Percentiles rank a stretch among this genome's conserved stretches.
Evolutionary conservation across 768 basidiomycete species (phyloP).

Genomic region (Rhizopogon rudus): DNA sequence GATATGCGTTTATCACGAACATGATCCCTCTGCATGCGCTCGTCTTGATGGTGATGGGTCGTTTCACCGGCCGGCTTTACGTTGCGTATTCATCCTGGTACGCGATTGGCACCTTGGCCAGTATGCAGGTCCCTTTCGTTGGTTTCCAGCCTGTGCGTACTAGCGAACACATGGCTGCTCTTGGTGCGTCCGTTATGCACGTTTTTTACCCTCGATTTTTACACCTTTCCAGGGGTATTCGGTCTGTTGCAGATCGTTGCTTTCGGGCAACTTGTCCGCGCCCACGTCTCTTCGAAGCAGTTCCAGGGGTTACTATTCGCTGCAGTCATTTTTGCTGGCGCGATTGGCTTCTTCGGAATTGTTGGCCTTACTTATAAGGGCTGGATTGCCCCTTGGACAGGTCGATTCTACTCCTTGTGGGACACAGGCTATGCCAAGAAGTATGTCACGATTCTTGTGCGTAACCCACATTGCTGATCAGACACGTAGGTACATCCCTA

Average conservation of each 20-base stretch:
- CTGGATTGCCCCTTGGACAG: slow-evolving; percentile 99
- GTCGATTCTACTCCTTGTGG: slow-evolving; percentile 98
- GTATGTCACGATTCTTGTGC: slow-evolving; percentile 35
- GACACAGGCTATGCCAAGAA: slow-evolving; percentile 99
- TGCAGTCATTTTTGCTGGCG: slow-evolving; percentile 62
- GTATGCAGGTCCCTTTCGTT: slow-evolving; percentile 99
- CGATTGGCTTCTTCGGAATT: slow-evolving; percentile 69
- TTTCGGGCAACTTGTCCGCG: slow-evolving; percentile 84
- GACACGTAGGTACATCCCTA: slow-evolving; percentile 75
- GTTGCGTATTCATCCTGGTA: slow-evolving; percentile 98
- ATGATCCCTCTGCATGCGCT: slow-evolving; percentile 98
- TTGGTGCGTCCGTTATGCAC: slow-evolving; percentile 50
- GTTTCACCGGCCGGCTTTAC: slow-evolving; percentile 89
- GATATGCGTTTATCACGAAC: slow-evolving; percentile 99
- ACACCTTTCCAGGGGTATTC: slow-evolving; percentile 65
- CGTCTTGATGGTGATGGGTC: slow-evolving; percentile 94
- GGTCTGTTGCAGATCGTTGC: slow-evolving; percentile 95
- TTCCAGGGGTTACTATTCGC: slow-evolving; percentile 79
- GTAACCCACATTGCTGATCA: slow-evolving; percentile 4
- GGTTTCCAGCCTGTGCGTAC: slow-evolving; percentile 98
- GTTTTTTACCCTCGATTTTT: slow-evolving; percentile 6
- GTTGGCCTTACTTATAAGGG: slow-evolving; percentile 85
- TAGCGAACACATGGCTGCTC: slow-evolving; percentile 97
- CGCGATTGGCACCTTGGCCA: slow-evolving; percentile 91
- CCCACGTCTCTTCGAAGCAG: slow-evolving; percentile 87